Conservation (phyloP, 1,284 basidiomycete genomes). For the Irpex lacteus region DNA sequence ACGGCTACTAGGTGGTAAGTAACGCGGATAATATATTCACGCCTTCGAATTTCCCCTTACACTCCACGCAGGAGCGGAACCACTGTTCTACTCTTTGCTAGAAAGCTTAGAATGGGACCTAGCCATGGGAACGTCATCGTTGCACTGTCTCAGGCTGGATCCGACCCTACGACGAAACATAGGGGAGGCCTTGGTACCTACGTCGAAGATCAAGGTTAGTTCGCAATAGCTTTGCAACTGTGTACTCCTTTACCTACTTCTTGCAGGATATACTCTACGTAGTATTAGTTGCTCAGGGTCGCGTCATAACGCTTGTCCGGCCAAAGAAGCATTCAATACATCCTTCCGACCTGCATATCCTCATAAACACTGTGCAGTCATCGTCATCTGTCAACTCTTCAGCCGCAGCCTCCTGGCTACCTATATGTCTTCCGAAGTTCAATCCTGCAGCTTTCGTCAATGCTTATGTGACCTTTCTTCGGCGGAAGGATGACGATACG, state of each 20-base stretch:
- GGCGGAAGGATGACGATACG: constrained; percentile 19
- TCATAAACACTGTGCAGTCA: constrained; percentile 78
- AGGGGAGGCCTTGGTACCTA: constrained; percentile 75
- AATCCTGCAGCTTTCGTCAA: constrained; percentile 91
- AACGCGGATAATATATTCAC: not conserved
- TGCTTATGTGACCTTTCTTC: constrained; percentile 82
- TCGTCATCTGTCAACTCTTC: constrained; percentile 68
- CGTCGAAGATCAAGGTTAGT: constrained; percentile 74
- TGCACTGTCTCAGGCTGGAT: constrained; percentile 80
- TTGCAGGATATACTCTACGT: constrained; percentile 87
- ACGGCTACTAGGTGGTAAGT: constrained; percentile 75
- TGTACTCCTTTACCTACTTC: not conserved
- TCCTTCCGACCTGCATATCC: constrained; percentile 89
- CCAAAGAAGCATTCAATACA: constrained; percentile 95
- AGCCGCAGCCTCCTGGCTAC: constrained; percentile 88
- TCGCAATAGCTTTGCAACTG: not conserved
- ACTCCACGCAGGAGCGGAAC: constrained; percentile 65
- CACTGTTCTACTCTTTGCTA: constrained; percentile 73
- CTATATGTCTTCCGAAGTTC: constrained; percentile 94
- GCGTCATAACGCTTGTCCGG: constrained; percentile 85
- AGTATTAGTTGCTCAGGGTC: constrained; percentile 75
- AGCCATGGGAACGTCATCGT: constrained; percentile 75
- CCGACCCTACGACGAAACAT: constrained; percentile 64
- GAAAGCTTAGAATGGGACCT: constrained; percentile 74
- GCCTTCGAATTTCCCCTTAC: not conserved